Evolutionary conservation across 352 stramenopile genomes (phyloP).

Genomic region (Globisporangium lucens): DNA sequence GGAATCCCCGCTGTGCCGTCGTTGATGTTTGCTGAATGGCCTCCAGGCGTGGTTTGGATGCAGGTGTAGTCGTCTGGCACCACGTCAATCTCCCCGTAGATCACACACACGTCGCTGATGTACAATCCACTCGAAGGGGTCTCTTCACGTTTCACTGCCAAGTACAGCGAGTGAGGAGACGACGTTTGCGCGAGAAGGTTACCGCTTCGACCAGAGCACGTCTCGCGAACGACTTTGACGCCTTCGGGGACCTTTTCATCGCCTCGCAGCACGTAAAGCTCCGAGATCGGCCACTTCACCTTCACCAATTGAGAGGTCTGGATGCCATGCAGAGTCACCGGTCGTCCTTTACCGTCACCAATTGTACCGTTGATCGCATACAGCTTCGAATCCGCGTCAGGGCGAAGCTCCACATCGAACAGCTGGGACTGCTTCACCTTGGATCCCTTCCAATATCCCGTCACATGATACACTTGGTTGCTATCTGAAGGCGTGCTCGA

Average conservation of each 20-base stretch:
- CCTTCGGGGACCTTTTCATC: slow-evolving; percentile 73
- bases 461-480: slow-evolving; percentile 46
- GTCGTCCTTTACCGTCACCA: slow-evolving; percentile 58
- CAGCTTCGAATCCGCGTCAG: slow-evolving; percentile 20
- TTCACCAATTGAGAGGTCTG: slow-evolving; percentile 61
- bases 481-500: slow-evolving; percentile 9
- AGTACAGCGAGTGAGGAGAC: slow-evolving; percentile 68
- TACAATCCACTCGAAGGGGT: slow-evolving; percentile 36
- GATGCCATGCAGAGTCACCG: slow-evolving; percentile 48
- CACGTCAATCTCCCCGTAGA: slow-evolving; percentile 85
- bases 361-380: slow-evolving; percentile 68
- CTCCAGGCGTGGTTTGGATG: slow-evolving; percentile 62
- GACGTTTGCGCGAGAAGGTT: slow-evolving; percentile 73
- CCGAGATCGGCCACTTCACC: slow-evolving; percentile 73
- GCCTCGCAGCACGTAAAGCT: slow-evolving; percentile 69
- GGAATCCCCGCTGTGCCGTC: slow-evolving; percentile 67
- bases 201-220: slow-evolving; percentile 61
- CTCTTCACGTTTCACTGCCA: slow-evolving; percentile 71
- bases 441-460: slow-evolving; percentile 68
- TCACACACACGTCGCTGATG: slow-evolving; percentile 74
- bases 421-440: slow-evolving; percentile 74
- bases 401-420: slow-evolving; percentile 71
- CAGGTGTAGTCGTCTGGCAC: slow-evolving; percentile 76
- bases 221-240: slow-evolving; percentile 64
- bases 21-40: slow-evolving; percentile 81